These are phyloP conservation scores for Pelomyxa schiedti DNA, from an alignment of 78 protist species.

Conservation along the genomic window DNA sequence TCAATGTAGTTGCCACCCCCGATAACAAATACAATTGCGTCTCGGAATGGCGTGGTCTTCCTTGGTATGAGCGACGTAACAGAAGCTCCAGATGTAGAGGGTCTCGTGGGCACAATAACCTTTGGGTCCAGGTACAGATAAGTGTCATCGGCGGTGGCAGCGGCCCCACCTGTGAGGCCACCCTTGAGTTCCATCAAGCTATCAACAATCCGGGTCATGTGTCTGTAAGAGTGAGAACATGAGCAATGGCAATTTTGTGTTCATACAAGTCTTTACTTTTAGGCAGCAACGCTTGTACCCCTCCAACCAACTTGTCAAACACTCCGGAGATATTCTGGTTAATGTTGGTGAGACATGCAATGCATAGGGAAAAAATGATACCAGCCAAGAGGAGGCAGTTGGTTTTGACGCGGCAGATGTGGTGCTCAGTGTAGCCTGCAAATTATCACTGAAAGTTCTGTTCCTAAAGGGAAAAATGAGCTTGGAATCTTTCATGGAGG, in stretches of 20 bases:
- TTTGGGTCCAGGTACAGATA: slow-evolving; percentile 67
- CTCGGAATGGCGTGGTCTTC: slow-evolving; percentile 49
- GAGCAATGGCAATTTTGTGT: too few species aligned
- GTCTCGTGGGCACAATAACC: background rate
- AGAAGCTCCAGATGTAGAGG: too few species aligned
- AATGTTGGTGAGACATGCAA: too few species aligned
- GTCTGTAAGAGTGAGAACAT: too few species aligned
- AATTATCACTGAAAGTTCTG: too few species aligned
- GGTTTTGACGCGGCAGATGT: too few species aligned
- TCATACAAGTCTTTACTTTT: slow-evolving; percentile 36
- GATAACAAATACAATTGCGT: slow-evolving; percentile 73
- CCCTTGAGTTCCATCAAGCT: slow-evolving; percentile 52
- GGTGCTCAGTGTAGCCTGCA: too few species aligned
- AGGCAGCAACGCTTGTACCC: slow-evolving; percentile 38
- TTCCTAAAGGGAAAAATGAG: too few species aligned
- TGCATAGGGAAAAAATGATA: too few species aligned
- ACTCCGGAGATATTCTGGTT: background rate
- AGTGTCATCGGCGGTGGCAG: slow-evolving; percentile 26
- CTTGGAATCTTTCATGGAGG: too few species aligned
- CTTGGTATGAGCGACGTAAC: slow-evolving; percentile 12
- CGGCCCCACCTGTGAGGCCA: background rate
- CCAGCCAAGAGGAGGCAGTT: too few species aligned
- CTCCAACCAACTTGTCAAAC: slow-evolving; percentile 20
- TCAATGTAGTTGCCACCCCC: slow-evolving; percentile 90
- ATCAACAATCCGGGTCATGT: slow-evolving; percentile 51